These are phyloP conservation scores for Carallia pectinifolia DNA, from an alignment of 345 rosid genomes.

Conservation along the genomic window DNA sequence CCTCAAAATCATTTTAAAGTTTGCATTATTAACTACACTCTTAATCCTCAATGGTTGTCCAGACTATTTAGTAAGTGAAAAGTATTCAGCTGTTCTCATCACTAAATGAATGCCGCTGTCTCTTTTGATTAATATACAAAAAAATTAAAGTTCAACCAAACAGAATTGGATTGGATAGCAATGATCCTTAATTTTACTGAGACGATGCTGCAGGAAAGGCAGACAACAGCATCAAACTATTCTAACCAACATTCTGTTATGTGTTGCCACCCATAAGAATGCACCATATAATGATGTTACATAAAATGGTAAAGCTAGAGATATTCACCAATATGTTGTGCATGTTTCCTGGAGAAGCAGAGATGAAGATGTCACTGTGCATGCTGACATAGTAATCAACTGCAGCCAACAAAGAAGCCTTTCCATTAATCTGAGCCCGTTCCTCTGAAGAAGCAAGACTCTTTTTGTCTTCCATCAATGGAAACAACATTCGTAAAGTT, in stretches of 20 bases:
- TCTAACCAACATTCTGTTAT: neutral
- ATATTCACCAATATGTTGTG: conserved; percentile 81
- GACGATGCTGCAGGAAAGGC: conserved; percentile 55
- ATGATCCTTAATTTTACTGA: no score
- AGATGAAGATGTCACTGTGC: conserved; percentile 88
- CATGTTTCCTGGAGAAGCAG: conserved; percentile 98
- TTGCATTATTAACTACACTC: neutral
- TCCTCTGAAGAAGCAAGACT: conserved; percentile 79
- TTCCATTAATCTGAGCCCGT: conserved; percentile 67
- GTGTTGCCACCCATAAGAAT: neutral
- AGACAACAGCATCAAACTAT: neutral
- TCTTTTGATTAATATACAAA: no score
- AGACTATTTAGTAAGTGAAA: no score
- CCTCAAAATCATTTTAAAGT: neutral
- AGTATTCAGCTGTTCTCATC: no score
- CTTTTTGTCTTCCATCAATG: conserved; percentile 92
- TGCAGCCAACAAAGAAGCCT: conserved; percentile 89
- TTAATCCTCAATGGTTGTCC: neutral
- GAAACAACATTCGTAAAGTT: conserved; percentile 61
- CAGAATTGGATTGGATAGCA: no score
- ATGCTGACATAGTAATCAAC: conserved; percentile 80
- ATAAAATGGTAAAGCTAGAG: neutral
- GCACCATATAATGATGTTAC: neutral
- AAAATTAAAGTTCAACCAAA: no score
- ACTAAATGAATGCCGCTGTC: no score